phyloP scores from a whole-genome alignment of 306 rosid genomes.

The Acacia acuminata region DNA sequence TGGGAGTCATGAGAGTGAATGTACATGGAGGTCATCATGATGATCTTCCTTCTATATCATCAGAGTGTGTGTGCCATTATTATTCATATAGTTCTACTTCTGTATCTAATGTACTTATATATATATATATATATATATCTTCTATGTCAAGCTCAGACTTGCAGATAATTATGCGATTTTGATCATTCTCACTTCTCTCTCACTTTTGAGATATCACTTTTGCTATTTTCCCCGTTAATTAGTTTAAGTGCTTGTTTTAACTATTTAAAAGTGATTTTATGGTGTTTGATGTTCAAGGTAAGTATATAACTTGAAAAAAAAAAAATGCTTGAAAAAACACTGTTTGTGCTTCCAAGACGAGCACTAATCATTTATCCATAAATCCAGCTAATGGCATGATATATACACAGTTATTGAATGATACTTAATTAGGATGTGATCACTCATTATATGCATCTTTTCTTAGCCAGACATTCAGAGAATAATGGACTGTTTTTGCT shows the following conservation, averaged over 20 bases:
- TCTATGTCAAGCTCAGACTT: constrained; percentile 30
- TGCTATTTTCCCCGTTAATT: constrained; percentile 1
- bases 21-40: constrained; percentile 31
- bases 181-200: constrained; percentile 11
- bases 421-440: constrained; percentile 27
- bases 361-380: background rate
- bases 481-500: constrained; percentile 13
- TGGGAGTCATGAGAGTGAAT: constrained; percentile 27
- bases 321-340: too few relatives aligned
- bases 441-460: constrained; percentile 25
- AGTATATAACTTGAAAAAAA: too few relatives aligned
- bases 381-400: background rate
- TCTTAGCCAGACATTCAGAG: constrained; percentile 16
- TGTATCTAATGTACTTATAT: constrained; percentile 13
- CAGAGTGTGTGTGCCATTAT: constrained; percentile 19
- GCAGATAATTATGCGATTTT: constrained; percentile 28
- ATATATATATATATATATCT: background rate
- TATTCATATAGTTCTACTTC: background rate
- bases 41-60: background rate
- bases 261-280: too few relatives aligned
- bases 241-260: background rate
- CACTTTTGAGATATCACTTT: constrained; percentile 9
- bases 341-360: too few relatives aligned
- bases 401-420: background rate
- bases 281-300: too few relatives aligned